phyloP scores from a whole-genome alignment of 129 eudicot genomes.

The Flaveria brownii region DNA sequence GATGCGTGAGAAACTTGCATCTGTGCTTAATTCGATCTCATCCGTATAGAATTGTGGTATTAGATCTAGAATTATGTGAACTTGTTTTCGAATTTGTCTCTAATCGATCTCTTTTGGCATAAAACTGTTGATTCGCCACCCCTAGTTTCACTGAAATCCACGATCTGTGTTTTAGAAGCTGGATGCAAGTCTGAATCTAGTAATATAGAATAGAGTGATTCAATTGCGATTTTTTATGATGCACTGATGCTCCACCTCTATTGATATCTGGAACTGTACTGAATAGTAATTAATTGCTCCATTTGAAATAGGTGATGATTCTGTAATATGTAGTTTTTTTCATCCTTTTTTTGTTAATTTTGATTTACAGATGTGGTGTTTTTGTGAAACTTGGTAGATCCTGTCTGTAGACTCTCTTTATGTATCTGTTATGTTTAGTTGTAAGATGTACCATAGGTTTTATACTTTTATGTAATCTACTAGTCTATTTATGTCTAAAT shows the following conservation, averaged over 20 bases:
- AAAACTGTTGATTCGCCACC: not conserved
- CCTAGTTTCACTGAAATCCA: not conserved
- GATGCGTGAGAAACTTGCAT: not conserved
- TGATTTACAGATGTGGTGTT: not conserved
- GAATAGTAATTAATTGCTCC: constrained; percentile 3
- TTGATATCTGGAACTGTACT: not conserved
- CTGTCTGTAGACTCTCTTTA: not conserved
- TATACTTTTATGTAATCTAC: not conserved
- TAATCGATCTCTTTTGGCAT: not conserved
- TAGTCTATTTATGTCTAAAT: constrained; percentile 6
- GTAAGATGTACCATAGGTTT: constrained; percentile 1
- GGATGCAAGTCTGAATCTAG: not conserved
- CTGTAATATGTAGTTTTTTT: not conserved
- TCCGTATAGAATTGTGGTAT: constrained; percentile 1
- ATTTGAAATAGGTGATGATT: constrained; percentile 15
- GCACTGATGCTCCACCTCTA: not conserved
- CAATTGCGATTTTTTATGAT: not conserved
- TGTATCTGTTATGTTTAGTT: not conserved
- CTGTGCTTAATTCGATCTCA: not conserved
- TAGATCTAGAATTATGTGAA: constrained; percentile 21
- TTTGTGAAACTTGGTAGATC: constrained; percentile 11
- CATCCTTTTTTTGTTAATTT: not conserved
- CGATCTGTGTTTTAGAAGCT: constrained; percentile 23
- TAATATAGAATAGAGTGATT: not conserved
- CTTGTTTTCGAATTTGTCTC: not conserved